Evolutionary conservation across 805 yeast genomes (phyloP), one percentile per base, ranked within the genome.

Genomic region (Tetrapisispora pingtungensis): DNA sequence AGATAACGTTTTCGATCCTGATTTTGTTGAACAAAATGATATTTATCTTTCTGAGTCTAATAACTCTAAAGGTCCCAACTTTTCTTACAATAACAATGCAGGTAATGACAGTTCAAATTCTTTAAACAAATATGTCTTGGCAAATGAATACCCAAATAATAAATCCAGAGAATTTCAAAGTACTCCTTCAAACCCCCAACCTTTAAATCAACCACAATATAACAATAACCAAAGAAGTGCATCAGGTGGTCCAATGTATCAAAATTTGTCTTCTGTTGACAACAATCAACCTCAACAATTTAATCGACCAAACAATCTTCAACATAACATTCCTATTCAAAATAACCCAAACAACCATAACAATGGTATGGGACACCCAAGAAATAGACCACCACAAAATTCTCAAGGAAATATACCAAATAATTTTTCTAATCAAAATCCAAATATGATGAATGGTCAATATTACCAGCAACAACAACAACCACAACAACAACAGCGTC

Each of bases 1-100:
- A 20, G 47, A 41, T 8, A 56, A 60, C 41, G 51, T 59, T 8
- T 59, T 59, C 46, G 60, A 56, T 41, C 58, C 61, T 7, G 59
- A 53, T 41, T 61, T 51, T 44, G 45, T 52, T 43, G 65, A 58
- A 44, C 58, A 60, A 38, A 51, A 53, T 26, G 36, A 49, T 43
- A 33, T 24, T 14, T 22, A 38, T 40, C 17, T 17, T 6, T 14
- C 43, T 31, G 42, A 43, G 43, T 41, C 46, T 19, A 42, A 38
- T 34, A 30, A 37, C n/a, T 20, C 26, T 17, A 15, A 31, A 1
- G 32, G 7, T 17, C 19, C 24, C 3, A 32, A 10, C 4, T 33
- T 32, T 18, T 17, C 10, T 8, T 40, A 32, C 14, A 24, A 26
- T 10, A 40, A 40, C 22, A 24, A 15, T 10, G 26, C 33, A 12